Conservation (phyloP, 2,329 filamentous ascomycete genomes). For the Penicillium sp. region DNA sequence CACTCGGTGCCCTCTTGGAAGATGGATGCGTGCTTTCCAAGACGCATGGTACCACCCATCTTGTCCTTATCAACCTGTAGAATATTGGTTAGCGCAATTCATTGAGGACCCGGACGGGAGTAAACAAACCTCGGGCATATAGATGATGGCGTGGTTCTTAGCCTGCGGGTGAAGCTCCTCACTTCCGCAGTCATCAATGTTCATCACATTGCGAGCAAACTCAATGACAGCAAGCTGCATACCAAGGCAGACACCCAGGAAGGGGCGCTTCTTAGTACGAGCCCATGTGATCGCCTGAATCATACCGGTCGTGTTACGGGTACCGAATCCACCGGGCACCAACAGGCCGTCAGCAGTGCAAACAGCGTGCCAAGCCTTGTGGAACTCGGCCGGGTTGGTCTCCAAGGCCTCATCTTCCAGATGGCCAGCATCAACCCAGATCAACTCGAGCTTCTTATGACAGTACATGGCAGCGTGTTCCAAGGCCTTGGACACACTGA, state of each 20-base stretch:
- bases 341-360: constrained; percentile 63
- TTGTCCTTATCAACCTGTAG: constrained; percentile 65
- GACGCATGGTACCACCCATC: constrained; percentile 84
- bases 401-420: constrained; percentile 70
- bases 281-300: constrained; percentile 85
- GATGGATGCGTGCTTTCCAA: constrained; percentile 72
- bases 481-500: constrained; percentile 76
- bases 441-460: constrained; percentile 50
- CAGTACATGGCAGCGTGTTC: constrained; percentile 25
- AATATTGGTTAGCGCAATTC: not conserved
- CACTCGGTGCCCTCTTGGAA: constrained; percentile 79
- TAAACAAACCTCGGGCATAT: constrained; percentile 74
- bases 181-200: constrained; percentile 60
- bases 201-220: constrained; percentile 75
- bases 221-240: constrained; percentile 95
- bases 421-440: constrained; percentile 83
- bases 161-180: constrained; percentile 60
- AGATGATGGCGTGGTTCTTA: constrained; percentile 75
- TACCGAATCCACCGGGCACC: constrained; percentile 76
- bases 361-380: constrained; percentile 83
- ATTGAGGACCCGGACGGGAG: not conserved
- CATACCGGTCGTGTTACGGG: constrained; percentile 86
- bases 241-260: constrained; percentile 86
- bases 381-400: constrained; percentile 70
- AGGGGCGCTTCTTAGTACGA: constrained; percentile 77